phyloP scores from a whole-genome alignment of 306 rosid genomes.

The Styphnolobium japonicum region DNA sequence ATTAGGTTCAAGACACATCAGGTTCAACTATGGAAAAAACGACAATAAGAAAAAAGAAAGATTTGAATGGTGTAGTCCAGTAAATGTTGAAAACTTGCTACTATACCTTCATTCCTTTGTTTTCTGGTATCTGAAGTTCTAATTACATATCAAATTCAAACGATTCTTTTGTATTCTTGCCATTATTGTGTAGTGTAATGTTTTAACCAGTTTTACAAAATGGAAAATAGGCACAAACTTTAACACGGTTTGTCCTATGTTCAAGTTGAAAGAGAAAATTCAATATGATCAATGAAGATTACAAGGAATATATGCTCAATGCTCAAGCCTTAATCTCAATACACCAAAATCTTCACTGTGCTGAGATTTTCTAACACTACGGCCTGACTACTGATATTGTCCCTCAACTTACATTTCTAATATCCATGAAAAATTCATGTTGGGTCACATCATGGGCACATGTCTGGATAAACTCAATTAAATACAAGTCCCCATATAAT shows the following conservation, averaged over 20 bases:
- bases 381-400: too few species aligned
- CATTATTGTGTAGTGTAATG: neutral
- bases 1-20: neutral
- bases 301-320: neutral
- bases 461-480: neutral
- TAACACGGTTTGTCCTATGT: neutral
- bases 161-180: neutral
- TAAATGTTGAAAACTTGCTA: neutral
- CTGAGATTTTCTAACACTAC: too few species aligned
- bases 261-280: neutral
- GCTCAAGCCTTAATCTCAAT: neutral
- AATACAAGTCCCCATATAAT: neutral
- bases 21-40: neutral
- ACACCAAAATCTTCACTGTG: too few species aligned
- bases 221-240: neutral
- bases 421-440: too few species aligned
- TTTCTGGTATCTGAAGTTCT: neutral
- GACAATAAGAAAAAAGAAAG: neutral
- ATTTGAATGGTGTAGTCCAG: neutral
- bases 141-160: neutral
- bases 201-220: neutral
- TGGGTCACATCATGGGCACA: neutral
- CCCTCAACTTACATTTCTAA: too few species aligned
- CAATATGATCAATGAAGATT: neutral
- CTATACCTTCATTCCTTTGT: neutral